Evolutionary conservation across 768 basidiomycete genomes (phyloP), one percentile per base, ranked within the genome.

Genomic region (Boletus rubropictus): DNA sequence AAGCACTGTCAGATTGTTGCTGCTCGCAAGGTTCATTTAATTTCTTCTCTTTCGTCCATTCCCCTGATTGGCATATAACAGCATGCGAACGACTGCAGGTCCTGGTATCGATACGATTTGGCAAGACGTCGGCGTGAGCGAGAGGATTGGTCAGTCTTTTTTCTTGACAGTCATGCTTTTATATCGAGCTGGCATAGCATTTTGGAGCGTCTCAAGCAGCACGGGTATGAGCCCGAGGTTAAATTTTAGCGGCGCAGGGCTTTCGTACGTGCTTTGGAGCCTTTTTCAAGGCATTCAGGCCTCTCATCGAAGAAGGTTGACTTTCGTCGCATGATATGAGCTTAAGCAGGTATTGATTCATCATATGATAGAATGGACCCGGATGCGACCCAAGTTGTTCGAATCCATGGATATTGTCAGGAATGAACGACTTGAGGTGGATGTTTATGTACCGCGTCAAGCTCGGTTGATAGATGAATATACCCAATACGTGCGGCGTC

Each of bases 341-440:
- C n/a, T 20, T 33, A 15, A 33, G 10, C 3, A 6, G 2, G 22
- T 0, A 4, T 6, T 32, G n/a, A 46, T 21, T 5, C 7, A 1
- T 12, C 7, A 15, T 18, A 10, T 12, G 22, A 21, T 22, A 53
- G 48, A 36, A 45, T 51, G 46, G 48, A 8, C 27, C 14, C 27
- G 9, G 11, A 15, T 42, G 3, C 31, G 17, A 29, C 44, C 22
- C 6, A 1, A 22, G 31, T 33, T 27, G n/a, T 11, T 40, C 22
- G 15, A 22, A 5, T 14, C 7, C 6, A 44, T 52, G 51, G n/a
- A 31, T 11, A 6, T 35, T 4, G 20, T 21, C 5, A 41, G 29
- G 38, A 22, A 6, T 14, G 14, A 0, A 17, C 20, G 36, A 29
- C 25, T 43, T 2, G 38, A 44, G 1, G 5, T 5, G 4, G 6